These are phyloP conservation scores for Coemansia sp. DNA, from an alignment of 192 early-diverging fungal genomes.

Conservation along the genomic window DNA sequence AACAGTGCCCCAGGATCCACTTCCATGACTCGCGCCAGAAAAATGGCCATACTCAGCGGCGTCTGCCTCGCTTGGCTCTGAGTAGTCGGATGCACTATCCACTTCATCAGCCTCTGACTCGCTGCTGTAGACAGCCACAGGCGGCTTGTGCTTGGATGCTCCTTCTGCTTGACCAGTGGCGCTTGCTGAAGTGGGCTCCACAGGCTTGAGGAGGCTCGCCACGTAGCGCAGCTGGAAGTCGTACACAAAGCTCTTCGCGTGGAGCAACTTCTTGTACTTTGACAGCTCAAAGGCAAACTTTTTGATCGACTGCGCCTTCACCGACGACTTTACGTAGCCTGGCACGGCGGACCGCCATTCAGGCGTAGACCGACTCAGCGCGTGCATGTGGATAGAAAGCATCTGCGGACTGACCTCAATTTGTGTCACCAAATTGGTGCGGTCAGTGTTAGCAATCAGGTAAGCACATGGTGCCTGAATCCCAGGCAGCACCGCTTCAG, in stretches of 20 bases:
- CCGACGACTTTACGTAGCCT: constrained; percentile 44
- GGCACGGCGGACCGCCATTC: constrained; percentile 56
- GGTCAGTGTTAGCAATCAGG: constrained; percentile 52
- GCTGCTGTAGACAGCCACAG: constrained; percentile 30
- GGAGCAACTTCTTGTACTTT: constrained; percentile 57
- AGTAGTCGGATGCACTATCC: constrained; percentile 9
- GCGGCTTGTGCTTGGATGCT: background rate
- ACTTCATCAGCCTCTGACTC: constrained; percentile 27
- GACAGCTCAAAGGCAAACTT: constrained; percentile 54
- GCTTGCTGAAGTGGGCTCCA: constrained; percentile 1
- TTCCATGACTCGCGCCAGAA: background rate
- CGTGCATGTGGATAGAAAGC: constrained; percentile 53
- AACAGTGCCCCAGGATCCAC: constrained; percentile 14
- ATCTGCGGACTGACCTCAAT: constrained; percentile 44
- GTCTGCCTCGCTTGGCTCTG: constrained; percentile 25
- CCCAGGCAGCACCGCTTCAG: constrained; percentile 27
- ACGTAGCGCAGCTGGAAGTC: constrained; percentile 60
- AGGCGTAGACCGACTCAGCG: constrained; percentile 46
- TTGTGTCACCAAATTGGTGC: constrained; percentile 50
- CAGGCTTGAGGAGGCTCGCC: constrained; percentile 31
- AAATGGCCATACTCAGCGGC: background rate
- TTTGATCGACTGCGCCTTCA: constrained; percentile 48
- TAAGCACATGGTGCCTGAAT: constrained; percentile 47
- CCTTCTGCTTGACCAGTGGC: background rate
- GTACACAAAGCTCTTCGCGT: constrained; percentile 55